Evolutionary conservation across 352 stramenopile genomes (phyloP).

Genomic region (Discostella stelligera): DNA sequence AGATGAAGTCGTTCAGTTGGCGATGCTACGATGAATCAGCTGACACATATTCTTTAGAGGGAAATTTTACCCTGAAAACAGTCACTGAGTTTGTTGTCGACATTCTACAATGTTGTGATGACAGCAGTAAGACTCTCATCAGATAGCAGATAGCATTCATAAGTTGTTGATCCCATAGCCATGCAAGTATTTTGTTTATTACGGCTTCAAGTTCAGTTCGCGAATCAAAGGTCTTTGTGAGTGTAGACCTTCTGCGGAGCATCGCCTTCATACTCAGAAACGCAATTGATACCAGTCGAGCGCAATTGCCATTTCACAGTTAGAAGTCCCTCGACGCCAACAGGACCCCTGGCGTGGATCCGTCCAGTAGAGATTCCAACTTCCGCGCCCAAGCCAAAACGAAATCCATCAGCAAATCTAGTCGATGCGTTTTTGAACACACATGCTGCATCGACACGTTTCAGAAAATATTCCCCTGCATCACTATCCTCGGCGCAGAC

Average conservation of each 20-base stretch:
- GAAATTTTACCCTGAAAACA: background rate
- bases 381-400: conserved; percentile 96
- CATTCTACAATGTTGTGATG: background rate
- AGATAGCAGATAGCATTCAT: too few species aligned
- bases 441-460: conserved; percentile 92
- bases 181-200: background rate
- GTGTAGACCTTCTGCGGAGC: conserved; percentile 69
- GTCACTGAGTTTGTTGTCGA: background rate
- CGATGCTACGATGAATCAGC: conserved; percentile 8
- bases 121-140: background rate
- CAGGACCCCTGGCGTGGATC: conserved; percentile 94
- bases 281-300: conserved; percentile 82
- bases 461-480: conserved; percentile 84
- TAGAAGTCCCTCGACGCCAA: conserved; percentile 95
- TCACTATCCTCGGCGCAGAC: conserved; percentile 88
- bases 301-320: conserved; percentile 97
- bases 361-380: conserved; percentile 96
- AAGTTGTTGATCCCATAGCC: background rate
- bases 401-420: conserved; percentile 93
- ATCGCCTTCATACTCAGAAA: conserved; percentile 68
- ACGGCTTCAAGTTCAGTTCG: background rate
- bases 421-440: conserved; percentile 98
- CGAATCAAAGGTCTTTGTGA: conserved; percentile 75
- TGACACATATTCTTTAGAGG: background rate
- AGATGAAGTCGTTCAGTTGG: conserved; percentile 70